Base-by-base conservation (phyloP, 208 protist genomes). In the Lotmaria passim region DNA sequence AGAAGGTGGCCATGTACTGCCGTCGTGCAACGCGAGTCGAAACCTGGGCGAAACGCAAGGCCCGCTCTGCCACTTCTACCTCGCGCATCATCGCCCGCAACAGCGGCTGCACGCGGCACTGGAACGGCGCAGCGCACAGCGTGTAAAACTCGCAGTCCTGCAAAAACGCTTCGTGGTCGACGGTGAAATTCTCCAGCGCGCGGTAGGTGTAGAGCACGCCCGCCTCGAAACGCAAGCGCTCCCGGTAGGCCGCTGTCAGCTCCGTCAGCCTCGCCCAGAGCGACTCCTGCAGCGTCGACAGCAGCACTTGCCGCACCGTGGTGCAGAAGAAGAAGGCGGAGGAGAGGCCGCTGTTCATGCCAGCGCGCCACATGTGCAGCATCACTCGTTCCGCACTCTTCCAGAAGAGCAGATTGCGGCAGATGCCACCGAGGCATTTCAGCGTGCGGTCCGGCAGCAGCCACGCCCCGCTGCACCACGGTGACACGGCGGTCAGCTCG, bases 311-410 rank as follows among this genome's bases (percentile, higher is more conserved):
- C 6, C 82, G 82, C 38, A 86, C 64, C 19, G 75, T 74, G 60
- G 71, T 84, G 76, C 75, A 90, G 61, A 95, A 87, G 69, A 93
- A 89, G 55, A 95, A 92, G 23, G 82, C 90, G 23, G 83, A 82
- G 28, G 78, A 44, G 33, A 87, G 63, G 31, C 77, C 79, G 33
- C 76, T 86, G 15, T 70, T 73, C 63, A 92, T 81, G 24, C 86
- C 83, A 23, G 75, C 62, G 34, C 66, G 75, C 83, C 86, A 91
- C 39, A 78, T 75, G 46, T 82, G 79, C 58, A 79, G 72, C 50
- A 90, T 69, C 15, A 91, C 62, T 41, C 82, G 81, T 60, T 85
- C 86, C 7, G 82, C 78, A 30, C 78, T 82, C 26, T 82, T 90
- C 90, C 90, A 95, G 56, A 91, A 89, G 23, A 95, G 80, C 23